Conservation (phyloP, 2,329 filamentous ascomycete species). For the Arthrinium phaeospermum region DNA sequence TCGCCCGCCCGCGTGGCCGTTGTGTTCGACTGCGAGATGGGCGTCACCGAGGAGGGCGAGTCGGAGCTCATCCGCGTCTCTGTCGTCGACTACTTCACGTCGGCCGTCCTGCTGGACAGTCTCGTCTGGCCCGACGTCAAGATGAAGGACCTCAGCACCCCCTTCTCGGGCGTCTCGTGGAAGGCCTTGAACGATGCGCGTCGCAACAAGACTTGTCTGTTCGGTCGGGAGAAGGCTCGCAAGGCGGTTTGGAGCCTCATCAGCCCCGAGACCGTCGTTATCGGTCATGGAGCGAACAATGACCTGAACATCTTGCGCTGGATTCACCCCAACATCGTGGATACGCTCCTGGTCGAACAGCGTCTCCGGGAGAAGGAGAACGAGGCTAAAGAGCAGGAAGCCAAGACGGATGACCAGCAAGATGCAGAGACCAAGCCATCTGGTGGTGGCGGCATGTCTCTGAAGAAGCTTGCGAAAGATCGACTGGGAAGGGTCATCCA, state of each 20-base stretch:
- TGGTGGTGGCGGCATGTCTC: neutral
- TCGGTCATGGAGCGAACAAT: neutral
- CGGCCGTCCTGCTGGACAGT: neutral
- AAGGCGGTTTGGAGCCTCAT: neutral
- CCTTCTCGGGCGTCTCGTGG: neutral
- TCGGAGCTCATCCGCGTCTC: slow-evolving; percentile 5
- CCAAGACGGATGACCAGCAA: neutral
- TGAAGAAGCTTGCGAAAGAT: neutral
- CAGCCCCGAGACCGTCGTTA: neutral
- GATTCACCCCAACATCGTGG: neutral
- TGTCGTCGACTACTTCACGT: neutral
- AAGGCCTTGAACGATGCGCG: neutral
- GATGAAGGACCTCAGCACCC: neutral
- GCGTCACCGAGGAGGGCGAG: neutral
- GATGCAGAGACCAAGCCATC: neutral
- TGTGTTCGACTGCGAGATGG: slow-evolving; percentile 1
- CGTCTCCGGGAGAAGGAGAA: neutral
- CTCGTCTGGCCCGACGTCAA: neutral
- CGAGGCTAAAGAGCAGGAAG: neutral
- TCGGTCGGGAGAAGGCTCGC: neutral
- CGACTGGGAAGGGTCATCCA: neutral
- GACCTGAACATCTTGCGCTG: neutral
- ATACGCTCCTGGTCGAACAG: neutral
- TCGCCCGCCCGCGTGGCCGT: neutral
- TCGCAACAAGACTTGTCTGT: neutral